Conservation (phyloP, 352 stramenopile species). For the Globisporangium parvum region DNA sequence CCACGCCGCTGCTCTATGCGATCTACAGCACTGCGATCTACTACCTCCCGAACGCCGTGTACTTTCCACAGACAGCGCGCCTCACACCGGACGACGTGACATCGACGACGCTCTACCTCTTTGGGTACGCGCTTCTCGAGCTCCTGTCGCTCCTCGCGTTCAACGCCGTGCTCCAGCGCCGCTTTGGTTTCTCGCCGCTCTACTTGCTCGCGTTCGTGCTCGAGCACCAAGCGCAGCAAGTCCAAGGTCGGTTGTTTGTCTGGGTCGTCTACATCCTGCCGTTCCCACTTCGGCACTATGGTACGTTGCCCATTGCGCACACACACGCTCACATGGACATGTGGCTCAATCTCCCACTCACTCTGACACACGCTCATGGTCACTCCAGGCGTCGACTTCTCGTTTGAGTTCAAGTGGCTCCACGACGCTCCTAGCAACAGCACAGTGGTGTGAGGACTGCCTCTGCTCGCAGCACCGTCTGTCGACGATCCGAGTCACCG, state of each 20-base stretch:
- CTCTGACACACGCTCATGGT: neutral
- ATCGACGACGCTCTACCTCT: conserved; percentile 1
- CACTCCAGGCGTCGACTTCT: conserved; percentile 10
- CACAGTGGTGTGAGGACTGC: too few species aligned
- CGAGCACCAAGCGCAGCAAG: conserved; percentile 17
- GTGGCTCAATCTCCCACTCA: neutral
- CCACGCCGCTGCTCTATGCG: conserved; percentile 9
- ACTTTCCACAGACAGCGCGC: conserved; percentile 14
- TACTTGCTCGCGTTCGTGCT: conserved; percentile 40
- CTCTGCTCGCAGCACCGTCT: too few species aligned
- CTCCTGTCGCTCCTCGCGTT: conserved; percentile 16
- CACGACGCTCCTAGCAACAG: neutral
- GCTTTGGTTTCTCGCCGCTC: conserved; percentile 17
- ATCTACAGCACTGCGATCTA: conserved; percentile 16
- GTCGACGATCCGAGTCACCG: too few species aligned
- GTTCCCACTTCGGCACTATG: conserved; percentile 22
- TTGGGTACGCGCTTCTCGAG: conserved; percentile 20
- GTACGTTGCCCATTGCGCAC: conserved; percentile 6
- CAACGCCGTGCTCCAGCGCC: conserved; percentile 11
- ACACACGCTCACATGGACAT: neutral
- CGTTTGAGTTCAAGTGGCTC: conserved; percentile 3
- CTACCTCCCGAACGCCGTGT: conserved; percentile 19
- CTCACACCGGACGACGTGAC: conserved; percentile 8
- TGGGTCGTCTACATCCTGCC: conserved; percentile 26
- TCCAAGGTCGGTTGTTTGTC: conserved; percentile 21